These are phyloP conservation scores for Dichotomopilus funicola DNA, from an alignment of 2,329 filamentous ascomycete species.

Conservation along the genomic window DNA sequence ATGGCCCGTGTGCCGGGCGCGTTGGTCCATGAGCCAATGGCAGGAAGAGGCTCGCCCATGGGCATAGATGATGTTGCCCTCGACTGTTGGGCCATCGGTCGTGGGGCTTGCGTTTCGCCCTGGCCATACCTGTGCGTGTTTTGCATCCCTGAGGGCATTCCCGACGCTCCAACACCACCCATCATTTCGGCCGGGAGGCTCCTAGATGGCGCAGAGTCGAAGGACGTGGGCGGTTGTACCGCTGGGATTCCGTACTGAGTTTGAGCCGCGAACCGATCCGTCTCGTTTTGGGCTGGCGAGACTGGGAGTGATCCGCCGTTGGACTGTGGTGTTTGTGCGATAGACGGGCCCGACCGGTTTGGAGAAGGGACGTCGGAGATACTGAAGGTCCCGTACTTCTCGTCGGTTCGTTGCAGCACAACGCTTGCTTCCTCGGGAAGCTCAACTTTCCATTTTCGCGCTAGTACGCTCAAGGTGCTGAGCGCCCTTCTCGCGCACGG, in stretches of 20 bases:
- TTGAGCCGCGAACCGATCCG: slow-evolving; percentile 32
- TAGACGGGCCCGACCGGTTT: slow-evolving; percentile 21
- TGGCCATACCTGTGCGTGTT: slow-evolving; percentile 3
- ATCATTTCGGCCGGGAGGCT: slow-evolving; percentile 27
- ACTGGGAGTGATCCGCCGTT: slow-evolving; percentile 16
- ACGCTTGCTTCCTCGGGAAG: slow-evolving; percentile 74
- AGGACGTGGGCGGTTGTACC: slow-evolving; percentile 24
- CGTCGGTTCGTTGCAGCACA: slow-evolving; percentile 71
- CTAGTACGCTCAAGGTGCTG: slow-evolving; percentile 75
- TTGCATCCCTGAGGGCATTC: slow-evolving; percentile 23
- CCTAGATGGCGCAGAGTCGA: slow-evolving; percentile 17
- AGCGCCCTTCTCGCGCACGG: slow-evolving; percentile 79
- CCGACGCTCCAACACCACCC: slow-evolving; percentile 20
- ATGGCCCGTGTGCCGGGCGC: slow-evolving; percentile 16
- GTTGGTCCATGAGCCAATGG: slow-evolving; percentile 18
- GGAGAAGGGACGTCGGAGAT: slow-evolving; percentile 56
- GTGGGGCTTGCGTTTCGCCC: not conserved
- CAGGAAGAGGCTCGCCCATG: slow-evolving; percentile 19
- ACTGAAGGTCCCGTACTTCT: slow-evolving; percentile 69
- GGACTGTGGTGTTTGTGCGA: slow-evolving; percentile 18
- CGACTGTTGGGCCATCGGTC: slow-evolving; percentile 13
- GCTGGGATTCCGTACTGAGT: slow-evolving; percentile 29
- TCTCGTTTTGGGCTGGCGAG: slow-evolving; percentile 19
- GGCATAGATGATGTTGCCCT: slow-evolving; percentile 18
- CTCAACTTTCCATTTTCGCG: slow-evolving; percentile 83